Base-by-base conservation (phyloP, 2,329 filamentous ascomycete genomes). In the Aspergillus persii region DNA sequence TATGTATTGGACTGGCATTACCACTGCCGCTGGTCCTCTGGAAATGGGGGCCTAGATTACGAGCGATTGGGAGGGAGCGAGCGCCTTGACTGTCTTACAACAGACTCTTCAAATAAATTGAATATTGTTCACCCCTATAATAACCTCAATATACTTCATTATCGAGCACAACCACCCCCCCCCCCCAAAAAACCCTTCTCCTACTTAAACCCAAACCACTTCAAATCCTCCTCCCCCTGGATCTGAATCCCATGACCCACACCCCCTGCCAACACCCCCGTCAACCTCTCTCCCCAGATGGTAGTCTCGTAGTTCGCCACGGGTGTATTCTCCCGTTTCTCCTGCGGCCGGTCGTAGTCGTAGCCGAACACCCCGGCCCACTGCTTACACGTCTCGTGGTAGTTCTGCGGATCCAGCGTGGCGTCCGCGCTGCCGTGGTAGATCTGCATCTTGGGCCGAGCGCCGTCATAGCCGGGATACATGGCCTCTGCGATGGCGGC, bases 301-400 rank as follows among this genome's bases (percentile, higher is more conserved):
- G 66, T 69, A 1, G 65, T 69, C 8, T 59, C 57, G 50, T 66
- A 70, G 27, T 62, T 54, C 2, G 59, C 50, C 57, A 68, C 27
- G 0, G 66, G 68, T 1, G 58, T 62, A 49, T 66, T 59, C 7
- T 46, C 7, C 50, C 64, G 49, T 1, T 57, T 56, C 29, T 53
- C 33, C 48, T 60, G 36, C 3, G 68, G 68, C 8, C 59, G 30
- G 15, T 58, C 54, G 50, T 66, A 67, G 31, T 63, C 52, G 44
- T 69, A 68, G 5, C 80, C 81, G 55, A 82, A 79, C 1, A 85
- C 77, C 18, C 76, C 79, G 0, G 80, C 77, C 82, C 82, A 84
- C 72, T 84, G 76, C 76, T 85, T 84, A 67, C 84, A 80, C 54
- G 80, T 80, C 74, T 87, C 84, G 44, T 83, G 70, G 66, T 84